These are phyloP conservation scores for Pleurotus tuoliensis DNA, from an alignment of 768 basidiomycete genomes.

Conservation along the genomic window DNA sequence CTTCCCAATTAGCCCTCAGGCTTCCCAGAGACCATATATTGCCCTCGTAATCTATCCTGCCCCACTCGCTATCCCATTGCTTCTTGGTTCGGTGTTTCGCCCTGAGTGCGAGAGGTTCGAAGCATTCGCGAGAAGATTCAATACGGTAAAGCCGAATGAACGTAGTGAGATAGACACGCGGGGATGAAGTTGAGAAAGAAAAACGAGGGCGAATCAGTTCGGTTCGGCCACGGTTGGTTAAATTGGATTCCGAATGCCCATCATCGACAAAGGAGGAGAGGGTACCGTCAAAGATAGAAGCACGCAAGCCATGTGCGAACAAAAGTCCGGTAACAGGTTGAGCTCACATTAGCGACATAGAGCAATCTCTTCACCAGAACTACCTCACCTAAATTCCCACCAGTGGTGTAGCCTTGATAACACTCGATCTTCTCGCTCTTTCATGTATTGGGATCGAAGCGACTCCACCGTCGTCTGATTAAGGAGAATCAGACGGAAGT, in stretches of 20 bases:
- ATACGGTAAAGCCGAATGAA: not conserved
- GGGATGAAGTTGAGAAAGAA: not conserved
- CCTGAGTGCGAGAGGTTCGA: slow-evolving; percentile 27
- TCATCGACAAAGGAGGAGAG: not conserved
- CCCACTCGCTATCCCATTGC: slow-evolving; percentile 82
- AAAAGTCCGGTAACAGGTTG: not conserved
- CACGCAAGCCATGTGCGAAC: not conserved
- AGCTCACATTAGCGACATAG: not conserved
- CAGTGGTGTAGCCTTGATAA: slow-evolving; percentile 50
- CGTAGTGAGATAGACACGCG: not conserved
- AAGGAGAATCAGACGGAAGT: slow-evolving; percentile 53
- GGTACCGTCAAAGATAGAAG: not conserved
- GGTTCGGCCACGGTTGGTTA: not conserved
- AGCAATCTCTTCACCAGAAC: not conserved
- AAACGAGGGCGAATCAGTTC: not conserved
- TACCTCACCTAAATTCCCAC: slow-evolving; percentile 51
- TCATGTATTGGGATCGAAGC: slow-evolving; percentile 52
- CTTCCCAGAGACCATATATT: slow-evolving; percentile 86
- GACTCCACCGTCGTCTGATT: slow-evolving; percentile 83
- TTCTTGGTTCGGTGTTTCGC: slow-evolving; percentile 40
- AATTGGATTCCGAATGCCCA: not conserved
- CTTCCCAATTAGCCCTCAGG: slow-evolving; percentile 61
- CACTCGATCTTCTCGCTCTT: slow-evolving; percentile 54
- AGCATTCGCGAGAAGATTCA: not conserved
- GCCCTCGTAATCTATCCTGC: slow-evolving; percentile 66